phyloP scores from a whole-genome alignment of 139 green algal species.

The Chlamydomonas eustigma region DNA sequence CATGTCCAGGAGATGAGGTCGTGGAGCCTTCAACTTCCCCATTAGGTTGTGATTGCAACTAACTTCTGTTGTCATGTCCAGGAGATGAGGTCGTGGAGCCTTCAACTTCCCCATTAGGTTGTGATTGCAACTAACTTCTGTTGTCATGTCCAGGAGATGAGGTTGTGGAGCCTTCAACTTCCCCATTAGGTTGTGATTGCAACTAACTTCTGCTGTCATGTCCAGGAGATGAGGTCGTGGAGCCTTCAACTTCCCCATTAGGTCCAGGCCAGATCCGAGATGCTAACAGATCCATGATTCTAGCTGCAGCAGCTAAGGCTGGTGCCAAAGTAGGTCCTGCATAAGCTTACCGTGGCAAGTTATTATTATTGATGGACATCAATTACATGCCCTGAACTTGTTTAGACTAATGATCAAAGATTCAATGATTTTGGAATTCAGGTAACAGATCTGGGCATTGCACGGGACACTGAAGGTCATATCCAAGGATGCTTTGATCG shows the following conservation, averaged over 20 bases:
- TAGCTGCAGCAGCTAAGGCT: slow-evolving; percentile 59
- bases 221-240: slow-evolving; percentile 61
- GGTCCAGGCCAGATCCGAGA: slow-evolving; percentile 82
- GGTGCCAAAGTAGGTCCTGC: slow-evolving; percentile 12
- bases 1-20: too few relatives aligned
- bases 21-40: too few relatives aligned
- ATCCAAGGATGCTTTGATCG: slow-evolving; percentile 61
- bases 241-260: slow-evolving; percentile 36
- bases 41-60: too few relatives aligned
- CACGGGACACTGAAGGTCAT: slow-evolving; percentile 48
- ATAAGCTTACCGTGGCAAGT: too few relatives aligned
- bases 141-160: background rate
- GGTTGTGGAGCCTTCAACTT: background rate
- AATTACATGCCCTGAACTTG: too few relatives aligned
- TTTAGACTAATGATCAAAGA: too few relatives aligned
- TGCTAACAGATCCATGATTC: slow-evolving; percentile 86
- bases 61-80: too few relatives aligned
- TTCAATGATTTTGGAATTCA: too few relatives aligned
- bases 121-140: too few relatives aligned
- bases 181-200: background rate
- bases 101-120: too few relatives aligned
- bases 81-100: too few relatives aligned
- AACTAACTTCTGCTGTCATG: background rate
- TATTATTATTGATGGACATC: too few relatives aligned
- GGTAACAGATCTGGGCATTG: slow-evolving; percentile 73